A percentile compares a stretch with the other conserved stretches of the same genome.
phyloP scores from a whole-genome alignment of 352 stramenopile genomes.

The Globisporangium sylvaticum region DNA sequence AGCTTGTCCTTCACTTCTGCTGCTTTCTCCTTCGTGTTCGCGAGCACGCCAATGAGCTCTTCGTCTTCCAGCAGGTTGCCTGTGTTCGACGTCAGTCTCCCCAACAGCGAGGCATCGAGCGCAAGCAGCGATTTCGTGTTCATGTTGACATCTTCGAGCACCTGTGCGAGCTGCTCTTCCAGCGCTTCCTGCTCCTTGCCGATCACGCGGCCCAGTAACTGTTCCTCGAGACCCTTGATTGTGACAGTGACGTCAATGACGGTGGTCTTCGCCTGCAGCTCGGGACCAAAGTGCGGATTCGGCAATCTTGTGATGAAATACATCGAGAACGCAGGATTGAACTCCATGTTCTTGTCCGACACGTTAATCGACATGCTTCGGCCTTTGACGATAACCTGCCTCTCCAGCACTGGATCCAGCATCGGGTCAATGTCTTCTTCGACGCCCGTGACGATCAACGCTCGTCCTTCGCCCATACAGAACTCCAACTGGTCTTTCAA shows the following conservation, averaged over 20 bases:
- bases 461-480: constrained; percentile 96
- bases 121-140: constrained; percentile 97
- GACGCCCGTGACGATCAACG: constrained; percentile 92
- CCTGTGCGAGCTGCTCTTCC: constrained; percentile 97
- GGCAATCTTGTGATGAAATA: constrained; percentile 98
- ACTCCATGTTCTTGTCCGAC: constrained; percentile 99
- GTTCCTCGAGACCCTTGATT: constrained; percentile 95
- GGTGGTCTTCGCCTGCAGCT: constrained; percentile 98
- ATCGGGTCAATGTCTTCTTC: constrained; percentile 99
- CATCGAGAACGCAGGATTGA: constrained; percentile 95
- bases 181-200: constrained; percentile 97
- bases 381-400: constrained; percentile 95
- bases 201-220: constrained; percentile 97
- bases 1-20: constrained; percentile 98
- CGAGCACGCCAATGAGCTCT: constrained; percentile 97
- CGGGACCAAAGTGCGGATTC: constrained; percentile 97
- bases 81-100: constrained; percentile 95
- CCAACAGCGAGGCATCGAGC: constrained; percentile 94
- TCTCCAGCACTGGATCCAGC: constrained; percentile 97
- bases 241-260: constrained; percentile 99
- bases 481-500: constrained; percentile 98
- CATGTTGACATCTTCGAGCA: constrained; percentile 97
- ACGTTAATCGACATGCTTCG: constrained; percentile 97
- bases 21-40: constrained; percentile 98
- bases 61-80: constrained; percentile 98